phyloP scores from a whole-genome alignment of 345 rosid genomes.

The Eucalyptus grandis region DNA sequence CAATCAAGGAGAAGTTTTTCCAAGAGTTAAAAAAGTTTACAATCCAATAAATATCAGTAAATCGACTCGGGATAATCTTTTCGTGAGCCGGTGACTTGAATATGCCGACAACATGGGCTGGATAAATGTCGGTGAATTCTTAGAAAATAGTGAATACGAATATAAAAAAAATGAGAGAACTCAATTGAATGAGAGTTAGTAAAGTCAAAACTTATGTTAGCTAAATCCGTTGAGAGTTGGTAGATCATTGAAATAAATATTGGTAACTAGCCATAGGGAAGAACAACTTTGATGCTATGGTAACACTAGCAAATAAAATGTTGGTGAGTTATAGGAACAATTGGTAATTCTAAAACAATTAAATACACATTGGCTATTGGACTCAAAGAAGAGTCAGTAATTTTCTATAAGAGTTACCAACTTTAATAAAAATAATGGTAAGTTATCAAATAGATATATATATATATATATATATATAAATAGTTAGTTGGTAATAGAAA shows the following conservation, averaged over 20 bases:
- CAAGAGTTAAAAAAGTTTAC: not conserved
- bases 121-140: not conserved
- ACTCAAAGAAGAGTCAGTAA: not conserved
- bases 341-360: not conserved
- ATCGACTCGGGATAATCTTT: not conserved
- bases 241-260: not conserved
- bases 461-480: too few relatives aligned
- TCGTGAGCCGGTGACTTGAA: not conserved
- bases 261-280: not conserved
- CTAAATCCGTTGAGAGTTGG: not conserved
- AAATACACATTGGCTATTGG: not conserved
- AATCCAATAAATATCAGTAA: not conserved
- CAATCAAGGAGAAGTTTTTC: not conserved
- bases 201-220: not conserved
- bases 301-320: not conserved
- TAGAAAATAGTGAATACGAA: not conserved
- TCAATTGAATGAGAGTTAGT: not conserved
- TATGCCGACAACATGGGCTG: not conserved
- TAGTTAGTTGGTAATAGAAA: not conserved
- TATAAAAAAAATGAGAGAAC: not conserved
- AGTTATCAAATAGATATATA: too few relatives aligned
- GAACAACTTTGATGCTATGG: not conserved
- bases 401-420: not conserved
- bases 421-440: not conserved
- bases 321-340: not conserved